Evolutionary conservation across 129 eudicot genomes (phyloP), one percentile per base, ranked within the genome.

Genomic region (carrot (Daucus carota)): DNA sequence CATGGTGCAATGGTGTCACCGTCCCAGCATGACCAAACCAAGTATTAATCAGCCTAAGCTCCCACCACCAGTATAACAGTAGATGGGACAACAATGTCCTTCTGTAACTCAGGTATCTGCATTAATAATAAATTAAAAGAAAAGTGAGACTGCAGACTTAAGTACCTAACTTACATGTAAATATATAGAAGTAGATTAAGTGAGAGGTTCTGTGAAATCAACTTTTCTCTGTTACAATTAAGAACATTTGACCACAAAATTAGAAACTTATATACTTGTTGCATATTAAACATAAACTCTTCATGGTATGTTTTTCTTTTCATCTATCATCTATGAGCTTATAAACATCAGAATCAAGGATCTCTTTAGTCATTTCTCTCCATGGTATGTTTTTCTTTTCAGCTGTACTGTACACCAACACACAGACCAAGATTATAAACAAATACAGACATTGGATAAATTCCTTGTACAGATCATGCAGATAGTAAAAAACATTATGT

Each of bases 11-110:
- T 2, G 99, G 99, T 34, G 99, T 95, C 60, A 95, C 97, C 4
- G 99, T 95, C 71, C 96, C 97, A 76, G 99, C 87, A 62, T 97
- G 99, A 82, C 99, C 99, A 80, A 95, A 91, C 99, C 99, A 95
- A 70, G 97, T 94, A 79, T 95, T 92, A 32, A 95, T 74, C 16
- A 97, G 82, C 81, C 92, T 89, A 79, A 95, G 83, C 82, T 95
- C 99, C 36, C 96, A 34, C 92, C 97, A 72, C 97, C 99, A 84
- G 92, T 88, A 85, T 80, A 95, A 86, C 96, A 89, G 82, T 95
- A 95, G 85, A 97, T 72, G 99, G 99, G 70, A 81, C 81, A 71
- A 95, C 79, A 78, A 95, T 95, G 65, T 95, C 99, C 78, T 72
- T 91, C 77, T 85, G 77, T 71, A 95, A 87, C 87, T 95, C 99